Evolutionary conservation across 257 asterid species (phyloP), one percentile per base, ranked within the genome.

Genomic region (Catharanthus roseus): DNA sequence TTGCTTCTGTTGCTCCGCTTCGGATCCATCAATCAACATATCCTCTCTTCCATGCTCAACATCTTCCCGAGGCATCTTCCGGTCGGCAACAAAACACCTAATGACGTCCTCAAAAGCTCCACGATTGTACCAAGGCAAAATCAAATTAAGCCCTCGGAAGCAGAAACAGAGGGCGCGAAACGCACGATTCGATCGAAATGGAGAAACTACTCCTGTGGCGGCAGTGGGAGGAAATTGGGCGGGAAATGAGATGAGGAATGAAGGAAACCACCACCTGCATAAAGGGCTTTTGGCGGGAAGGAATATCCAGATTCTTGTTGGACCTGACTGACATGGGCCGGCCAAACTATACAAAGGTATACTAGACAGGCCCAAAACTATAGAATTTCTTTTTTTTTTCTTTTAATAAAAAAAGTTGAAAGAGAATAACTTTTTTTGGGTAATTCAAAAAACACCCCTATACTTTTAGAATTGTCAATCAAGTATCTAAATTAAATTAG

Each of bases 1-100:
- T 28, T 77, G 77, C 78, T 72, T 75, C 44, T 41, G 74, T 34
- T 63, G 65, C 28, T 58, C 79, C 18, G 79, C 54, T 72, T 75
- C 88, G 28, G 55, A 73, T 65, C 85, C 85, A 60, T 90, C 96
- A 41, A 90, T 86, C 70, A 45, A 61, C 96, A 92, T 88, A 75
- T 85, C 86, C 18, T 84, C 90, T 36, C 79, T 67, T 67, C 69
- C 90, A 61, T 72, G 81, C 38, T 75, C 89, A 60, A 55, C 74
- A 82, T 77, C 86, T 42, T 83, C 88, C 71, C 85, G 67, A 16
- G 73, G 77, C 89, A 86, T 83, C 69, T 72, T 78, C 55, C 28
- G 3, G 47, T 67, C 42, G 28, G n/a, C 54, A 8, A 19, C 23
- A 62, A 18, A n/a, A n/a, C 18, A 2, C 21, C 44, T 60, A 13